Conservation (phyloP, 805 yeast genomes). For the Saccharomycopsis guyanensis region DNA sequence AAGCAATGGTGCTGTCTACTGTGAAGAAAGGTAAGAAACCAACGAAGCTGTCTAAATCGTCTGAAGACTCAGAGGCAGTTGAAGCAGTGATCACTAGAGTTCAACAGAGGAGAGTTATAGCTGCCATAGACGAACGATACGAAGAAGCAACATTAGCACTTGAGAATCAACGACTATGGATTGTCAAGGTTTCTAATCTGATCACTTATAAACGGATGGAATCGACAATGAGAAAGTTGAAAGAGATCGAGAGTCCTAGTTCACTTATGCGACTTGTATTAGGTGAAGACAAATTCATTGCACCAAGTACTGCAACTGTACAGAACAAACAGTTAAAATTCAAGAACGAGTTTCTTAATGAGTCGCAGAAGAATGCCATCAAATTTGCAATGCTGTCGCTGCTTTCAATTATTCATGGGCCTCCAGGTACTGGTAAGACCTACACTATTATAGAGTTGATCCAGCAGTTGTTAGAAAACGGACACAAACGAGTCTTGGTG, state of each 20-base stretch:
- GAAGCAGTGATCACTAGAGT: constrained; percentile 64
- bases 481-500: constrained; percentile 52
- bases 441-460: constrained; percentile 77
- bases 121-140: constrained; percentile 44
- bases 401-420: constrained; percentile 59
- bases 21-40: constrained; percentile 21
- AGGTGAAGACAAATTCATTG: constrained; percentile 34
- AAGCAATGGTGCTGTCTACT: constrained; percentile 33
- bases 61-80: constrained; percentile 24
- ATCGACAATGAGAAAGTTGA: constrained; percentile 60
- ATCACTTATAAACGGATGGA: constrained; percentile 74
- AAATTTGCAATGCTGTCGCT: constrained; percentile 55
- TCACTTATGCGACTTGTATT: constrained; percentile 35
- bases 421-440: constrained; percentile 80
- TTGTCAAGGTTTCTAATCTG: constrained; percentile 50
- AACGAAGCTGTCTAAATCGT: constrained; percentile 21
- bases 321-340: constrained; percentile 26
- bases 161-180: constrained; percentile 49
- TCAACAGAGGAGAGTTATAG: constrained; percentile 37
- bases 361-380: constrained; percentile 70
- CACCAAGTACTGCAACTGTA: constrained; percentile 23
- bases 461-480: constrained; percentile 53
- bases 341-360: constrained; percentile 36
- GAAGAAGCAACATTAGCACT: constrained; percentile 40
- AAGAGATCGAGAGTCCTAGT: constrained; percentile 38